phyloP scores from a whole-genome alignment of 352 stramenopile genomes.

The Globisporangium megalacanthum region DNA sequence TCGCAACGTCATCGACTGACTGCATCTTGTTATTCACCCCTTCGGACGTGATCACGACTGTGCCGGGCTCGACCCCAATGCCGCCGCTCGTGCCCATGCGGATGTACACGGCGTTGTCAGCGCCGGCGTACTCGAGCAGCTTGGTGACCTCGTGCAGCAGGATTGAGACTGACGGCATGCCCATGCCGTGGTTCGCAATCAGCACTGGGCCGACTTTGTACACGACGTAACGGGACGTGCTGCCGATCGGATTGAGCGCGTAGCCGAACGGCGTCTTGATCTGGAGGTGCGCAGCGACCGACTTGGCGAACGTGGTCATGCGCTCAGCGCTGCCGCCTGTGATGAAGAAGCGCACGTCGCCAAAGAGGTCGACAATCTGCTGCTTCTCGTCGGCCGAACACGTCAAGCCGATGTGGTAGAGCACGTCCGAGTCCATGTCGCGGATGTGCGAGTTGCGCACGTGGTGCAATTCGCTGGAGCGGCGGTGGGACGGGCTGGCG shows the following conservation, averaged over 20 bases:
- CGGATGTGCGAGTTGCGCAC: conserved; percentile 61
- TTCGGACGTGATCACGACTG: conserved; percentile 75
- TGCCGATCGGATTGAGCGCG: conserved; percentile 50
- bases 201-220: conserved; percentile 82
- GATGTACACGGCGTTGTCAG: conserved; percentile 53
- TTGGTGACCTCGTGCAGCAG: conserved; percentile 82
- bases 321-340: conserved; percentile 66
- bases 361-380: conserved; percentile 44
- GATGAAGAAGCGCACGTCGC: conserved; percentile 78
- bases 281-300: conserved; percentile 41
- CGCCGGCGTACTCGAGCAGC: conserved; percentile 70
- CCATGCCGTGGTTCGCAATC: conserved; percentile 78
- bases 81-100: conserved; percentile 80
- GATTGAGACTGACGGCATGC: conserved; percentile 74
- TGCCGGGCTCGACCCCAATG: conserved; percentile 67
- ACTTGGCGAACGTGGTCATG: conserved; percentile 66
- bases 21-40: conserved; percentile 77
- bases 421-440: conserved; percentile 57
- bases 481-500: conserved; percentile 8
- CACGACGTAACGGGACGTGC: conserved; percentile 67
- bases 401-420: conserved; percentile 74
- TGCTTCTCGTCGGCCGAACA: conserved; percentile 44
- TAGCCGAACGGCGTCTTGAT: conserved; percentile 67
- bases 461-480: conserved; percentile 15
- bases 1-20: conserved; percentile 53